These are phyloP conservation scores for Jatropha multifida DNA, from an alignment of 441 rosid genomes.

Conservation along the genomic window DNA sequence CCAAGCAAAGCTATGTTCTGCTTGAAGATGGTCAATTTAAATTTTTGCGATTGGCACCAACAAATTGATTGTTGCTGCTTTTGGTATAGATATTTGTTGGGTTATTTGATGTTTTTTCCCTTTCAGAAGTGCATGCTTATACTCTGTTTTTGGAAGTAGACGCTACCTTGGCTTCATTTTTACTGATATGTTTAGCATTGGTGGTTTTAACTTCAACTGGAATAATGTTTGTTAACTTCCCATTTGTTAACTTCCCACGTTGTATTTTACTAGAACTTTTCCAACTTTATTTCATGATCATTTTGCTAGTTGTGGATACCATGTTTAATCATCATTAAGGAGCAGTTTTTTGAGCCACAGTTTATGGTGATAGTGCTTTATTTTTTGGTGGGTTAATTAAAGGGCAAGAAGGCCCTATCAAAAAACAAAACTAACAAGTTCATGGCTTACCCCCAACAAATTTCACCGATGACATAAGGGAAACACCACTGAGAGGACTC, in stretches of 20 bases:
- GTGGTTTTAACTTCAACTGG: not conserved
- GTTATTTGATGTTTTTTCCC: not conserved
- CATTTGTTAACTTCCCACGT: not conserved
- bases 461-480: no score
- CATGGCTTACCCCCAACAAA: no score
- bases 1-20: constrained; percentile 3
- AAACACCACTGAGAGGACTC: no score
- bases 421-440: no score
- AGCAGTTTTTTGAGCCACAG: not conserved
- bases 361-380: not conserved
- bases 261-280: not conserved
- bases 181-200: not conserved
- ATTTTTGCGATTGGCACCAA: not conserved
- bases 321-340: not conserved
- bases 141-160: not conserved
- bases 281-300: not conserved
- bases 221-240: no score
- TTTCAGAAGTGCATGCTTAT: not conserved
- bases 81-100: not conserved
- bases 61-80: not conserved
- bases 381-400: no score
- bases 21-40: not conserved
- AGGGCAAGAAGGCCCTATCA: no score
- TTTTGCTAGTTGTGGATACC: not conserved
- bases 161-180: not conserved